These are phyloP conservation scores for Zymoseptoria ardabiliae DNA, from an alignment of 2,329 filamentous ascomycete species.

Conservation along the genomic window DNA sequence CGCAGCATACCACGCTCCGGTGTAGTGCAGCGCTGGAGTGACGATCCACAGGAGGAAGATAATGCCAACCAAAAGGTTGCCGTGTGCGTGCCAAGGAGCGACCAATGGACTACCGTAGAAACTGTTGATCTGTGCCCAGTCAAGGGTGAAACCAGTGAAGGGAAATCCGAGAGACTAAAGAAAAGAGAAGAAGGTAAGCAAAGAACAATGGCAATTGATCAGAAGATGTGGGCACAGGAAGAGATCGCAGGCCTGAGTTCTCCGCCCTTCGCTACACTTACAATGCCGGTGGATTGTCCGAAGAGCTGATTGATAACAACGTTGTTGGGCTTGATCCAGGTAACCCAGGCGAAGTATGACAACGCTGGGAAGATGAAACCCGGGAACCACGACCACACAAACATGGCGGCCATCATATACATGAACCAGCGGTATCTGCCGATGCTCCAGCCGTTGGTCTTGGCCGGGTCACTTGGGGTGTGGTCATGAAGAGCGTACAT, in stretches of 20 bases:
- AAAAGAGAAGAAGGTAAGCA: neutral
- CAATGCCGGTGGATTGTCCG: slow-evolving; percentile 19
- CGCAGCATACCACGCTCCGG: slow-evolving; percentile 69
- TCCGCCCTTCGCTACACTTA: neutral
- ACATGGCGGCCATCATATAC: slow-evolving; percentile 61
- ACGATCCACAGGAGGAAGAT: slow-evolving; percentile 20
- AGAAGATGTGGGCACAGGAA: neutral
- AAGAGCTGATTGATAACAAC: slow-evolving; percentile 52
- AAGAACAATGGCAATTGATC: neutral
- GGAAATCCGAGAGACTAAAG: slow-evolving; percentile 17
- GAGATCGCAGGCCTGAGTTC: no score
- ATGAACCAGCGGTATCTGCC: slow-evolving; percentile 81
- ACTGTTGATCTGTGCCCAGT: slow-evolving; percentile 76
- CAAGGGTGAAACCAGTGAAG: slow-evolving; percentile 70
- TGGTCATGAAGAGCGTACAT: slow-evolving; percentile 53
- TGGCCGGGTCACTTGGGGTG: slow-evolving; percentile 39
- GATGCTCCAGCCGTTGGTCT: slow-evolving; percentile 65
- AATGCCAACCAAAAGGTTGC: slow-evolving; percentile 21
- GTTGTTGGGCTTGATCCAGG: slow-evolving; percentile 80
- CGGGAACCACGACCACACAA: slow-evolving; percentile 80
- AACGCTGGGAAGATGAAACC: slow-evolving; percentile 68
- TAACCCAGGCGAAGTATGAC: slow-evolving; percentile 82
- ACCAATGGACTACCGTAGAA: slow-evolving; percentile 65
- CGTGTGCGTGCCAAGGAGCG: slow-evolving; percentile 29
- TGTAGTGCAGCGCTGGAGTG: slow-evolving; percentile 44